Evolutionary conservation across 129 eudicot species (phyloP), one percentile per base, ranked within the genome.

Genomic region (Saussurea involucrata): DNA sequence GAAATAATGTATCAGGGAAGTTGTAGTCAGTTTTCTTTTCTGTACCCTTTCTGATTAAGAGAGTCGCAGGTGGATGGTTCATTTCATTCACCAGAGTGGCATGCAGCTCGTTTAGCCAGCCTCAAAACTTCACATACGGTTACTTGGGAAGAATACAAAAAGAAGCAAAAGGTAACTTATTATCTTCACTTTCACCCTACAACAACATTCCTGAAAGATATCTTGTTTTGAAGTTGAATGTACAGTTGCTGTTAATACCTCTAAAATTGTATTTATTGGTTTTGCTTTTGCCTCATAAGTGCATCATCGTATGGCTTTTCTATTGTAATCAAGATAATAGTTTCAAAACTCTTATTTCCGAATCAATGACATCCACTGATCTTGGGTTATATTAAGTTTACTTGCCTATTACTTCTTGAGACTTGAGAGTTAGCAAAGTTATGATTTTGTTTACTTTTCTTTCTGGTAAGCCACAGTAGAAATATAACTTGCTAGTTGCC

Each of bases 41-140:
- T 78, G 76, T 83, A 81, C 69, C 42, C 44, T 83, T 91, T 91
- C 90, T 91, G 91, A 91, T 91, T 88, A 87, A 86, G 96, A 64
- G 80, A 79, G 85, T 87, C 92, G 85, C 98, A 94, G 98, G 91
- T 94, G 97, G 98, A 94, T 91, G 97, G 99, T 92, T 95, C 99
- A 76, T 95, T 95, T 92, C 99, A 95, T 95, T 87, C 99, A 80
- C 99, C 99, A 95, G 97, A 92, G 84, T 95, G 99, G 99, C 99
- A 95, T 95, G 97, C 97, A 66, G 99, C 99, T 83, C 99, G 97
- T 85, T 92, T 95, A 94, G 96, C 97, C 63, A 95, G 93, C 80
- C 93, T 95, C 77, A 95, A 92, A 66, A 95, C 96, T 68, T 92
- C 99, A 6, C 99, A 92, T 73, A 95, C 99, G 63, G 86, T 95